phyloP scores from a whole-genome alignment of 1,284 basidiomycete genomes.

The Heterobasidion irregulare region DNA sequence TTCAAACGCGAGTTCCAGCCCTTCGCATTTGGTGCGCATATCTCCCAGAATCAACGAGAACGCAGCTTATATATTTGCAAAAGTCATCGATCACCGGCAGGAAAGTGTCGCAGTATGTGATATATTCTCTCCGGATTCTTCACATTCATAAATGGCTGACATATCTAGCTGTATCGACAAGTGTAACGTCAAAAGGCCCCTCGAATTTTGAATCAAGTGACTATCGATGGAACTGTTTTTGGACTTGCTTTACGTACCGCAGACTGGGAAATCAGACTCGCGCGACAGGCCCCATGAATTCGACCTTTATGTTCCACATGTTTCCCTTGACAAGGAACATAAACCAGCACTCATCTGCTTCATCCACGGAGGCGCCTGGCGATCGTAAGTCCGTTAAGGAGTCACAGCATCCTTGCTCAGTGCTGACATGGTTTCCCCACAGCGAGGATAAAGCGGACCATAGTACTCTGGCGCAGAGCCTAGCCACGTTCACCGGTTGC shows the following conservation, averaged over 20 bases:
- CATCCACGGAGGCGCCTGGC: constrained; percentile 77
- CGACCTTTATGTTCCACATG: constrained; percentile 20
- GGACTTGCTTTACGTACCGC: constrained; percentile 11
- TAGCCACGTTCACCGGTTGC: constrained; percentile 38
- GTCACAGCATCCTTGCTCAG: neutral
- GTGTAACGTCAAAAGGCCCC: constrained; percentile 4
- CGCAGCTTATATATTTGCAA: neutral
- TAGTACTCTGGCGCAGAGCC: constrained; percentile 38
- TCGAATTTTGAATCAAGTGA: neutral
- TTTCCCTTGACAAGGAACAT: neutral
- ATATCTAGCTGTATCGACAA: neutral
- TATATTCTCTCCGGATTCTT: neutral
- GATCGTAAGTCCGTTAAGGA: constrained; percentile 37
- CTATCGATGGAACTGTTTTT: constrained; percentile 8
- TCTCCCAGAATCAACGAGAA: neutral
- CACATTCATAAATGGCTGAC: neutral
- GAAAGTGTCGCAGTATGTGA: neutral
- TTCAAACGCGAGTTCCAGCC: neutral
- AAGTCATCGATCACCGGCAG: neutral
- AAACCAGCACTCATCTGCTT: constrained; percentile 35
- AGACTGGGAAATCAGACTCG: neutral
- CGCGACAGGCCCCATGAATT: constrained; percentile 12
- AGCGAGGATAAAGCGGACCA: constrained; percentile 69
- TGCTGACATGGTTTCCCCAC: constrained; percentile 4
- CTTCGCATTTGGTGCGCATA: neutral